A percentile compares a stretch with the other conserved stretches of the same genome.
Evolutionary conservation across 2,329 filamentous ascomycete genomes (phyloP).

Genomic region (Davidsoniella australis): DNA sequence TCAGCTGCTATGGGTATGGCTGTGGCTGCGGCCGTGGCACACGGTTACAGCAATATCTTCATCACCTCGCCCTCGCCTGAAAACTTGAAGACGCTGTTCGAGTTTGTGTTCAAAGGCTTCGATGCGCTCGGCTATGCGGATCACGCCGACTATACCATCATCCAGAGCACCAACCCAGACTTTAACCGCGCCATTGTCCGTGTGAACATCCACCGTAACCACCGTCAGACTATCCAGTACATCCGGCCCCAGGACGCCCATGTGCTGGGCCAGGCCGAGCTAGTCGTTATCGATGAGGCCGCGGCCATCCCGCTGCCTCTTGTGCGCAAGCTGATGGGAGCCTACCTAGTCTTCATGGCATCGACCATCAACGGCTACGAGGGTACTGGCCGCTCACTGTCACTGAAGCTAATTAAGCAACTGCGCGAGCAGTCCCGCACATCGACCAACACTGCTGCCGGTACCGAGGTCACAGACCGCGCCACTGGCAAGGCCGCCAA

Average conservation of each 20-base stretch:
- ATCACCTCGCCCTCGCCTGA: constrained; percentile 95
- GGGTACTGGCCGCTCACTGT: constrained; percentile 85
- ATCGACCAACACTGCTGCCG: constrained; percentile 32
- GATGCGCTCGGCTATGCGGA: constrained; percentile 87
- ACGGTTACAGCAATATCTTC: constrained; percentile 98
- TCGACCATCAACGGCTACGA: constrained; percentile 99
- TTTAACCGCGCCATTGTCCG: constrained; percentile 98
- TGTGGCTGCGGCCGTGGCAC: constrained; percentile 81
- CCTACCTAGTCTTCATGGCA: constrained; percentile 96
- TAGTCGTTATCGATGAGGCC: constrained; percentile 93
- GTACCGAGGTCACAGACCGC: constrained; percentile 57
- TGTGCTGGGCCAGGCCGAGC: constrained; percentile 82
- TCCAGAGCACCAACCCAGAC: constrained; percentile 93
- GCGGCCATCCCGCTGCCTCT: constrained; percentile 88
- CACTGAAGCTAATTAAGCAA: constrained; percentile 92
- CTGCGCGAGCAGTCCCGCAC: constrained; percentile 76
- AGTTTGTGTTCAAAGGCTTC: constrained; percentile 97
- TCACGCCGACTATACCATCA: constrained; percentile 92
- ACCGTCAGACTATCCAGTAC: constrained; percentile 96
- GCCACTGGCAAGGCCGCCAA: constrained; percentile 59
- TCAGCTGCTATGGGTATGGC: constrained; percentile 90
- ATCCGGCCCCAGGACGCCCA: constrained; percentile 94
- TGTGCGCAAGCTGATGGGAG: constrained; percentile 85
- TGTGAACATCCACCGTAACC: constrained; percentile 86
- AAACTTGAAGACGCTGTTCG: constrained; percentile 95